A percentile compares a stretch with the other conserved stretches of the same genome.
Evolutionary conservation across 495 filamentous ascomycete genomes (phyloP).

Genomic region (Aspergillus nanangensis): DNA sequence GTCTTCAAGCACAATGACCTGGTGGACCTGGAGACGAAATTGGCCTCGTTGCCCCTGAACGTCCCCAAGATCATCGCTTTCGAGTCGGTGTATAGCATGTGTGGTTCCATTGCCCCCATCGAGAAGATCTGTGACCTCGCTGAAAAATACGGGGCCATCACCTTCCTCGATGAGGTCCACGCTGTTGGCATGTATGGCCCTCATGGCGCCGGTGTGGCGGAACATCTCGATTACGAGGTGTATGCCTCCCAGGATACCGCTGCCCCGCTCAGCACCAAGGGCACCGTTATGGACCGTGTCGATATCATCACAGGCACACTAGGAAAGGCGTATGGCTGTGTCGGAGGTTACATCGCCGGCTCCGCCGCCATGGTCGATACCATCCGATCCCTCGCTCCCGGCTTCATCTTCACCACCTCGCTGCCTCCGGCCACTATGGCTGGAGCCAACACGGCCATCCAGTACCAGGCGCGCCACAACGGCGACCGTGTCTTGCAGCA

Average conservation of each 20-base stretch:
- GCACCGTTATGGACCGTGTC: conserved; percentile 90
- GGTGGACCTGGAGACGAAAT: conserved; percentile 80
- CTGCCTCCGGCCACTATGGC: conserved; percentile 96
- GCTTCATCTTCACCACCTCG: conserved; percentile 98
- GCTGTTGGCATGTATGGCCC: conserved; percentile 99
- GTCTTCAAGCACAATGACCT: conserved; percentile 99
- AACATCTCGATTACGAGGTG: conserved; percentile 87
- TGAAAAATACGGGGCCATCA: conserved; percentile 95
- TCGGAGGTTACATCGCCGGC: conserved; percentile 95
- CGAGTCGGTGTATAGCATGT: conserved; percentile 99
- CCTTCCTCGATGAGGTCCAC: conserved; percentile 97
- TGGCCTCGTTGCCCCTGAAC: conserved; percentile 77
- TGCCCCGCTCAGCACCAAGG: conserved; percentile 53
- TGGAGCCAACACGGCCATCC: conserved; percentile 84
- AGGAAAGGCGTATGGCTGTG: conserved; percentile 96
- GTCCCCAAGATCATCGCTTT: conserved; percentile 98
- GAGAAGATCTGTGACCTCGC: conserved; percentile 92
- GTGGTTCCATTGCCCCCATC: conserved; percentile 92
- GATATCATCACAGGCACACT: conserved; percentile 98
- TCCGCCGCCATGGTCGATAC: conserved; percentile 86
- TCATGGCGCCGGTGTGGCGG: conserved; percentile 91
- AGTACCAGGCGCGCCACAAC: conserved; percentile 78
- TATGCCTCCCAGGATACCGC: conserved; percentile 55
- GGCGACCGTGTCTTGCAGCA: conserved; percentile 89
- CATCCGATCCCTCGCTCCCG: conserved; percentile 92